Conservation (phyloP, 1,284 basidiomycete genomes). For the Cerrena zonata region DNA sequence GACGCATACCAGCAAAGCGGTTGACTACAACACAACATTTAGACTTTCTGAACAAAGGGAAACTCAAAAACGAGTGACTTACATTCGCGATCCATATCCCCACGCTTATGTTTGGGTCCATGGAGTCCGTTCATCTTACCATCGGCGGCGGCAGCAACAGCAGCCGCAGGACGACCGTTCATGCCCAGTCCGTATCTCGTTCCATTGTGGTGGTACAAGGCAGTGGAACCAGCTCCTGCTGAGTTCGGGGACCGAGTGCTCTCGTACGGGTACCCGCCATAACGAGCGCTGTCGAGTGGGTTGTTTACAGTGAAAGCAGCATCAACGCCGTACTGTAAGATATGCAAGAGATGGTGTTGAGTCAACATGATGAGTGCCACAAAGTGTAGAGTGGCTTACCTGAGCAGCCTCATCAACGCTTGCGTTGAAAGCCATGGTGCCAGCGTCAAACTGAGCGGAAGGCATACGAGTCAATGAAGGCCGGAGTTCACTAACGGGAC, state of each 20-base stretch:
- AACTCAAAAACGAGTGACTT: no score
- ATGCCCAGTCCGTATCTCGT: slow-evolving; percentile 69
- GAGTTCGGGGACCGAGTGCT: slow-evolving; percentile 26
- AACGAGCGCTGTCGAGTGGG: slow-evolving; percentile 43
- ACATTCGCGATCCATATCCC: slow-evolving; percentile 87
- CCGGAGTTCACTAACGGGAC: slow-evolving; percentile 51
- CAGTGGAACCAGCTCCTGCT: slow-evolving; percentile 66
- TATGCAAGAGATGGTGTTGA: slow-evolving; percentile 29
- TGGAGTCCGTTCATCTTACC: slow-evolving; percentile 83
- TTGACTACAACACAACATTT: slow-evolving; percentile 57
- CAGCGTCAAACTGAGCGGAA: slow-evolving; percentile 53
- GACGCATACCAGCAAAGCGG: slow-evolving; percentile 86
- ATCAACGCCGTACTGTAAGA: slow-evolving; percentile 60
- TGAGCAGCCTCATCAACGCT: slow-evolving; percentile 47
- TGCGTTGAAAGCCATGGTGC: slow-evolving; percentile 45
- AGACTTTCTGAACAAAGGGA: background rate
- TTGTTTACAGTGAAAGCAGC: slow-evolving; percentile 50
- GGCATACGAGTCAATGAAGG: slow-evolving; percentile 65
- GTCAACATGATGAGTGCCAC: background rate
- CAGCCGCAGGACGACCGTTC: slow-evolving; percentile 40
- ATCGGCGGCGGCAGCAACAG: slow-evolving; percentile 42
- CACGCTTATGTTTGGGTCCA: slow-evolving; percentile 88
- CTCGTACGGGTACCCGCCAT: slow-evolving; percentile 22
- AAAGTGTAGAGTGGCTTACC: slow-evolving; percentile 31
- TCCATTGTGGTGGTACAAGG: slow-evolving; percentile 74